Percentiles rank a stretch among this genome's conserved stretches.
Conservation (phyloP, 352 stramenopile species). For the Chloridella minuta region DNA sequence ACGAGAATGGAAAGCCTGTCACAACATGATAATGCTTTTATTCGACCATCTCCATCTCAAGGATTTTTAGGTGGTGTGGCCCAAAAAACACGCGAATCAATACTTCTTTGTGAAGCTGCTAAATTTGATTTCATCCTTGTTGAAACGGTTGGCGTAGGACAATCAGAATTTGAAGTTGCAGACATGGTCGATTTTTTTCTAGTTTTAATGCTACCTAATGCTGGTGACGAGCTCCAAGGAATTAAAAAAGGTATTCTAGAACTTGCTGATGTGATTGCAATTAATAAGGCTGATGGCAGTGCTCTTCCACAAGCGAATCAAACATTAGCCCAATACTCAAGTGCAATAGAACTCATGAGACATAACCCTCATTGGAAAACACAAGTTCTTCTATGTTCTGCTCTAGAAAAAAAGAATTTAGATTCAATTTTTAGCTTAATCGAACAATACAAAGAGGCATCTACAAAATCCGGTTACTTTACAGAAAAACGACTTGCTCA, state of each 20-base stretch:
- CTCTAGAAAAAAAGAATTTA: too few species aligned
- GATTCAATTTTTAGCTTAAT: too few species aligned
- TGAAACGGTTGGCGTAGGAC: slow-evolving; percentile 77
- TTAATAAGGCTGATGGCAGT: slow-evolving; percentile 83
- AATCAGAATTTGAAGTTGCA: slow-evolving; percentile 80
- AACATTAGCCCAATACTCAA: too few species aligned
- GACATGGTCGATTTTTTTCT: slow-evolving; percentile 66
- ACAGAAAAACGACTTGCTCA: too few species aligned
- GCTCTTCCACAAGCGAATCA: slow-evolving; percentile 21
- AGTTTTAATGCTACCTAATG: slow-evolving; percentile 61
- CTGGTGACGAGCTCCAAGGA: slow-evolving; percentile 69
- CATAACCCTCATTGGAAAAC: too few species aligned
- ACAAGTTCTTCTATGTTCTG: too few species aligned
- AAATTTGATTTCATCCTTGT: slow-evolving; percentile 73
- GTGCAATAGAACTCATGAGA: too few species aligned
- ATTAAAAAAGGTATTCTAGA: slow-evolving; percentile 86
- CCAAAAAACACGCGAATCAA: slow-evolving; percentile 47
- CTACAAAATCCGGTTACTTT: too few species aligned
- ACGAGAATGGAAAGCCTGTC: slow-evolving; percentile 75
- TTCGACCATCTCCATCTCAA: slow-evolving; percentile 50
- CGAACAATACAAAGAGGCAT: too few species aligned
- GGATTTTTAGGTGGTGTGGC: slow-evolving; percentile 36
- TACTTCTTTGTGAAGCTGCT: slow-evolving; percentile 58
- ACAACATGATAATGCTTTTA: slow-evolving; percentile 50
- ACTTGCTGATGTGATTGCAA: slow-evolving; percentile 67